Conservation (phyloP, 2,329 filamentous ascomycete species). For the Fusarium marasasianum region DNA sequence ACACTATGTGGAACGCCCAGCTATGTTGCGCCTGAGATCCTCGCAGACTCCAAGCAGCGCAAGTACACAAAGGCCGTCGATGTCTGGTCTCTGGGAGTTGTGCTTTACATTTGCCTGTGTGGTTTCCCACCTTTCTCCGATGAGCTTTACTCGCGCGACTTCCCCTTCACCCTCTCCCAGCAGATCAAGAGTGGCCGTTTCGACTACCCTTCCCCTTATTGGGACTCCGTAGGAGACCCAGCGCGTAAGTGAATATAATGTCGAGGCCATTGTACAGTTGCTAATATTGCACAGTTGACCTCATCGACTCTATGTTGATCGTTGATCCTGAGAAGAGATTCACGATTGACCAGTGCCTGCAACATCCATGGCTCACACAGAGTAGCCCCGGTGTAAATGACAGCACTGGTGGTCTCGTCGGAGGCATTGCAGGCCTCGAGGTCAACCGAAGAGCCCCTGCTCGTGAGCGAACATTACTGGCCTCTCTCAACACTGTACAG, state of each 20-base stretch:
- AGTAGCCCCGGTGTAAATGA: conserved; percentile 72
- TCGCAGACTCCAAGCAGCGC: conserved; percentile 81
- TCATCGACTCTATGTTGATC: conserved; percentile 94
- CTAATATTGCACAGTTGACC: conserved; percentile 66
- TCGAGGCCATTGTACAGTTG: background rate
- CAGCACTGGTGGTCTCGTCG: conserved; percentile 91
- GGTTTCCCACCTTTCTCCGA: conserved; percentile 98
- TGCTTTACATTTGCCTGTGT: conserved; percentile 96
- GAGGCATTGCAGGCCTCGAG: conserved; percentile 83
- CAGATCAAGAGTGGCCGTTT: conserved; percentile 91
- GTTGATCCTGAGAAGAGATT: conserved; percentile 86
- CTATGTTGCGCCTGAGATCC: conserved; percentile 95
- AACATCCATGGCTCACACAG: conserved; percentile 88
- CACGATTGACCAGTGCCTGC: conserved; percentile 88
- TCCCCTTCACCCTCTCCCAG: conserved; percentile 87
- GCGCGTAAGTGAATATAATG: conserved; percentile 62
- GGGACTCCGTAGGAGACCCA: conserved; percentile 70
- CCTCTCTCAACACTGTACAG: conserved; percentile 79
- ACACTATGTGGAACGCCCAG: conserved; percentile 96
- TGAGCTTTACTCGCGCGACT: conserved; percentile 82
- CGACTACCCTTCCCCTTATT: conserved; percentile 96
- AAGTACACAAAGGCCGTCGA: conserved; percentile 96
- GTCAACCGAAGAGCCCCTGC: conserved; percentile 83
- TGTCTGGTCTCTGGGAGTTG: conserved; percentile 96
- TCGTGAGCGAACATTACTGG: conserved; percentile 86